A percentile compares a stretch with the other conserved stretches of the same genome.
Conservation (phyloP, 169 alveolate genomes). For the Theileria parva region DNA sequence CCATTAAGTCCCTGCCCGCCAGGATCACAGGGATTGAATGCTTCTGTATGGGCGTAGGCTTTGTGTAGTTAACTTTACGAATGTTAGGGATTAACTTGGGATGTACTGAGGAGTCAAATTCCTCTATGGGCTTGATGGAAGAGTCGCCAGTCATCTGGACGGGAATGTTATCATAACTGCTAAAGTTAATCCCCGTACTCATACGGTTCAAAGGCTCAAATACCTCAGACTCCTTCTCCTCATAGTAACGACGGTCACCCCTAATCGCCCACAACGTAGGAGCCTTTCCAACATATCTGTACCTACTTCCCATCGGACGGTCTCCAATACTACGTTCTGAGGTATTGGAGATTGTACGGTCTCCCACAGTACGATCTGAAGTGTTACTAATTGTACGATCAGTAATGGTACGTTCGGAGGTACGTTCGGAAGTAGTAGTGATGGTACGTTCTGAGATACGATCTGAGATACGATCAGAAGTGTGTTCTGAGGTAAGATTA, state of each 20-base stretch:
- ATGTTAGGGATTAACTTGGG: slow-evolving; percentile 74
- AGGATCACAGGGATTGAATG: slow-evolving; percentile 91
- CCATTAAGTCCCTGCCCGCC: slow-evolving; percentile 92
- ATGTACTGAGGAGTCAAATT: slow-evolving; percentile 72
- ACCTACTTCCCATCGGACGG: not conserved
- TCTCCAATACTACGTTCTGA: not conserved
- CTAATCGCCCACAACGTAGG: slow-evolving; percentile 81
- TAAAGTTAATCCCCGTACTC: slow-evolving; percentile 85
- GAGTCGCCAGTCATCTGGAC: slow-evolving; percentile 83
- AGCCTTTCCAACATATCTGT: not conserved
- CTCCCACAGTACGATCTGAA: not conserved
- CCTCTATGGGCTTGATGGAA: slow-evolving; percentile 75
- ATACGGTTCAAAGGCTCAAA: slow-evolving; percentile 72
- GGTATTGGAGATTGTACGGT: not conserved
- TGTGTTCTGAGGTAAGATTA: not conserved
- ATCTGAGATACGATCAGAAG: not conserved
- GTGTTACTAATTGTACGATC: not conserved
- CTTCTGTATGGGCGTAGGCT: slow-evolving; percentile 95
- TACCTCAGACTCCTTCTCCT: slow-evolving; percentile 80
- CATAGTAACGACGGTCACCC: slow-evolving; percentile 76
- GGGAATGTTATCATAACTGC: slow-evolving; percentile 84
- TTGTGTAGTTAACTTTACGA: slow-evolving; percentile 81
- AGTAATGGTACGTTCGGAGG: not conserved
- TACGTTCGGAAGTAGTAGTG: not conserved
- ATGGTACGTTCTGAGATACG: not conserved